Percentiles rank a stretch among this genome's conserved stretches.
Conservation (phyloP, 2,329 filamentous ascomycete species). For the Apiospora kogelbergensis region DNA sequence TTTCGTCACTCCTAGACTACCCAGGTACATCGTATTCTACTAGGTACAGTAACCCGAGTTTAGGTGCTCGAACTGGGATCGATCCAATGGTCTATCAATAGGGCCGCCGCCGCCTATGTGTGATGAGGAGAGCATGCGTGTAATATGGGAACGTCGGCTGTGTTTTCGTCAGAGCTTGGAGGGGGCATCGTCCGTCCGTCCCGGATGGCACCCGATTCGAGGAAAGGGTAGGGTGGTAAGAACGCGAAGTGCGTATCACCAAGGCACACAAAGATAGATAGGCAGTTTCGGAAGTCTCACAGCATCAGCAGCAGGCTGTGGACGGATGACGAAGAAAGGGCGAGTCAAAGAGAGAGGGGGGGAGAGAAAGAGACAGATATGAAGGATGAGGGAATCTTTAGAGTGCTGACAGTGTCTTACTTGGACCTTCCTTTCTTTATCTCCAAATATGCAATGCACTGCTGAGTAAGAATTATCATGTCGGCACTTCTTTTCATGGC, state of each 20-base stretch:
- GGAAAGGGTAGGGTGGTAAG: background rate
- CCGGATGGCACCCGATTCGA: background rate
- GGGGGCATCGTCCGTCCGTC: background rate
- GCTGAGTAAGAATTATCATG: background rate
- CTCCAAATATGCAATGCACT: background rate
- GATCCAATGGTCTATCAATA: constrained; percentile 1
- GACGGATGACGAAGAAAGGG: background rate
- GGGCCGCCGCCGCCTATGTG: background rate
- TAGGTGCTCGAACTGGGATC: background rate
- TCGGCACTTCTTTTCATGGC: background rate
- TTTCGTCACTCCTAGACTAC: background rate
- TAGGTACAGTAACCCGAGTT: background rate
- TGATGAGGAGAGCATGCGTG: background rate
- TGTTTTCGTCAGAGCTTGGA: background rate
- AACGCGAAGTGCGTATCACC: background rate
- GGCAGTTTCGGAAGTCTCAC: background rate
- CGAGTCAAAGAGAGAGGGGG: background rate
- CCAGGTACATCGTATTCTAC: too few relatives aligned
- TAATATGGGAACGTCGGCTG: background rate
- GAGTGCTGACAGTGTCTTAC: constrained; percentile 5
- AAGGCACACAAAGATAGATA: background rate
- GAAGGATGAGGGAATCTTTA: background rate
- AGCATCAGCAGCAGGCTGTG: background rate
- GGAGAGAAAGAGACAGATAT: background rate
- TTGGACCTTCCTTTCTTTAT: background rate